Percentiles rank a stretch among this genome's conserved stretches.
Evolutionary conservation across 352 stramenopile genomes (phyloP).

Genomic region (Pythium guiyangense): DNA sequence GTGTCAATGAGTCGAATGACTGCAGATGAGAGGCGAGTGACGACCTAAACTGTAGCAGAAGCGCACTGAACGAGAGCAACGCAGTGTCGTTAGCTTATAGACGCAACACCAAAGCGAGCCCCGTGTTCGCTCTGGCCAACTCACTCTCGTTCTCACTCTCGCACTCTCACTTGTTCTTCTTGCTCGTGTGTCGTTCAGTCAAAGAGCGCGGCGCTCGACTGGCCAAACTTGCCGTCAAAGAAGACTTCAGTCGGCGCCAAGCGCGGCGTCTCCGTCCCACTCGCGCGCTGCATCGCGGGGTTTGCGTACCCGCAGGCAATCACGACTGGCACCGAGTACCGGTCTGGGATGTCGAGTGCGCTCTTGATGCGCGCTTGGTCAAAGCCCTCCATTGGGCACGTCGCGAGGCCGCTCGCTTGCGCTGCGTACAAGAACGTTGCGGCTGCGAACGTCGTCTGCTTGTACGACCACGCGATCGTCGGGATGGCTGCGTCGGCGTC

Average conservation of each 20-base stretch:
- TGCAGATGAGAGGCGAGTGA: too few species aligned
- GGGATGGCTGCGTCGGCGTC: conserved; percentile 41
- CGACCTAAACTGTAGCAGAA: too few species aligned
- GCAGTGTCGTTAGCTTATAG: too few species aligned
- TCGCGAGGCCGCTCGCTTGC: conserved; percentile 59
- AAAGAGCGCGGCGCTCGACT: conserved; percentile 58
- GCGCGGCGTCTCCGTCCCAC: conserved; percentile 24
- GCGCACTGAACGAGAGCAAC: too few species aligned
- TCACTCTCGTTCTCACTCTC: neutral
- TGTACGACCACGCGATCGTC: conserved; percentile 76
- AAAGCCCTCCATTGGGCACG: conserved; percentile 79
- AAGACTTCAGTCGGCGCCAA: conserved; percentile 68
- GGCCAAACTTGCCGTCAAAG: conserved; percentile 82
- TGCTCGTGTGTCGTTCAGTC: too few species aligned
- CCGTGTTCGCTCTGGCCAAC: neutral
- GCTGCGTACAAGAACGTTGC: conserved; percentile 68
- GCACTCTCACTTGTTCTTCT: too few species aligned
- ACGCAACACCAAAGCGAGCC: too few species aligned
- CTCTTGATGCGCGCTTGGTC: too few species aligned
- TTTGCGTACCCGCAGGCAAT: conserved; percentile 64
- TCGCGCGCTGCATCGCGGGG: conserved; percentile 4
- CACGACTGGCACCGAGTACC: conserved; percentile 72
- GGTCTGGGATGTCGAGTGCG: conserved; percentile 81
- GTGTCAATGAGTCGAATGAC: too few species aligned
- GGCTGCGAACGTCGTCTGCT: conserved; percentile 73